Conservation (phyloP, 768 basidiomycete species). For the Lentinula lateritia region DNA sequence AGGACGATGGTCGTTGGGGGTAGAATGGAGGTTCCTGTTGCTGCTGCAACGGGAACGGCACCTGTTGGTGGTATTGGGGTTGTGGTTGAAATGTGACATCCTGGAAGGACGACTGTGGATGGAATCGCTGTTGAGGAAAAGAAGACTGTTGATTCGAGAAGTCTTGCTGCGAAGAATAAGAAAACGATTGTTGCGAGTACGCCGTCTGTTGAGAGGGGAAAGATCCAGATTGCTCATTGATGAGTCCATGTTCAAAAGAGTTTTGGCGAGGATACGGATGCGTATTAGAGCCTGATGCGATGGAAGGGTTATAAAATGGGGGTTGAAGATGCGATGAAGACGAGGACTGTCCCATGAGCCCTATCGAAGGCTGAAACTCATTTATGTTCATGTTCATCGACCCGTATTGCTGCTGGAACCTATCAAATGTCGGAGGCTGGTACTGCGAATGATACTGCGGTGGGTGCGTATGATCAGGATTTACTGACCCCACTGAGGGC, state of each 20-base stretch:
- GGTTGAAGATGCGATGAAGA: background rate
- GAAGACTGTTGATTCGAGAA: slow-evolving; percentile 42
- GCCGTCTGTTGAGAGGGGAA: background rate
- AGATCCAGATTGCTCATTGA: background rate
- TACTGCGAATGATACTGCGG: slow-evolving; percentile 3
- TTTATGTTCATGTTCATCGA: background rate
- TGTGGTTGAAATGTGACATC: slow-evolving; percentile 1
- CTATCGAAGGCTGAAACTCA: background rate
- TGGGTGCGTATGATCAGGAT: slow-evolving; percentile 6
- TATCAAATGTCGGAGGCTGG: slow-evolving; percentile 10
- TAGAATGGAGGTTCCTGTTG: background rate
- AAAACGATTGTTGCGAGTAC: background rate
- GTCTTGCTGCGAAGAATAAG: slow-evolving; percentile 22
- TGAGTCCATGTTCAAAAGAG: background rate
- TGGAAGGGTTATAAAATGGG: background rate
- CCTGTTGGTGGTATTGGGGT: slow-evolving; percentile 16
- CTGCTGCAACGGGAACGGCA: background rate
- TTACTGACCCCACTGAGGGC: slow-evolving; percentile 13
- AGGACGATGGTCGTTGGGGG: background rate
- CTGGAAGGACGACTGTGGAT: slow-evolving; percentile 19
- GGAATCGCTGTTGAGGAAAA: slow-evolving; percentile 48
- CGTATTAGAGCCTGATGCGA: background rate
- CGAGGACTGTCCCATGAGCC: background rate
- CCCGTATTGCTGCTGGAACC: background rate
- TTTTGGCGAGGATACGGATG: no score